Evolutionary conservation across 257 asterid genomes (phyloP).

Genomic region (Coffea canephora): DNA sequence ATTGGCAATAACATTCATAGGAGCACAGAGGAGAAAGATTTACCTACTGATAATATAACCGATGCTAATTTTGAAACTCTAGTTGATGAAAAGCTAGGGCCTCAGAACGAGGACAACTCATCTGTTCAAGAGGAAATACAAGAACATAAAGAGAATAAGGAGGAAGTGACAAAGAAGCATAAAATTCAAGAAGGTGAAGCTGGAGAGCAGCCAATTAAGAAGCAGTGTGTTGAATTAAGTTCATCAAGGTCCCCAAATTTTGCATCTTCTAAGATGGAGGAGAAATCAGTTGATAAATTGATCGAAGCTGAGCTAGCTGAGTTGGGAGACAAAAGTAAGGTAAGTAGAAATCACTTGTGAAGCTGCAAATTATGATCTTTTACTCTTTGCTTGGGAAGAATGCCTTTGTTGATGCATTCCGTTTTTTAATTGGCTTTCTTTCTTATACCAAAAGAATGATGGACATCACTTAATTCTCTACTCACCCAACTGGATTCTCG

Average conservation of each 20-base stretch:
- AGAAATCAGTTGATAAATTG: constrained; percentile 68
- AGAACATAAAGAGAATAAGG: constrained; percentile 30
- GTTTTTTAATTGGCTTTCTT: background rate
- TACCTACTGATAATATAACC: constrained; percentile 24
- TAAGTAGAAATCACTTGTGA: constrained; percentile 24
- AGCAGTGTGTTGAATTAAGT: constrained; percentile 44
- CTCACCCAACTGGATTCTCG: background rate
- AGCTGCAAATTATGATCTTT: background rate
- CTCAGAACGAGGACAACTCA: constrained; percentile 32
- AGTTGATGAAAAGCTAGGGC: constrained; percentile 17
- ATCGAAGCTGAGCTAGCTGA: constrained; percentile 92
- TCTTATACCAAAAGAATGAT: background rate
- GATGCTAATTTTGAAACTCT: constrained; percentile 24
- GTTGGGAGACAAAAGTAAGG: constrained; percentile 87
- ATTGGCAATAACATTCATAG: constrained; percentile 31
- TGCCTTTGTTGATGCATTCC: background rate
- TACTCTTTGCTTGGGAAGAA: background rate
- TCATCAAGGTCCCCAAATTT: constrained; percentile 26
- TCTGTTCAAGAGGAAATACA: constrained; percentile 33
- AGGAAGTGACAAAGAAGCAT: constrained; percentile 31
- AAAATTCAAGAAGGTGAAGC: constrained; percentile 43
- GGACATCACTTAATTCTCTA: background rate
- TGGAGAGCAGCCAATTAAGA: constrained; percentile 63
- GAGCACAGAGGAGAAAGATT: constrained; percentile 21
- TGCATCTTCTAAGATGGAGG: constrained; percentile 34